phyloP scores from a whole-genome alignment of 306 rosid genomes.

The Trichosanthes truncata region DNA sequence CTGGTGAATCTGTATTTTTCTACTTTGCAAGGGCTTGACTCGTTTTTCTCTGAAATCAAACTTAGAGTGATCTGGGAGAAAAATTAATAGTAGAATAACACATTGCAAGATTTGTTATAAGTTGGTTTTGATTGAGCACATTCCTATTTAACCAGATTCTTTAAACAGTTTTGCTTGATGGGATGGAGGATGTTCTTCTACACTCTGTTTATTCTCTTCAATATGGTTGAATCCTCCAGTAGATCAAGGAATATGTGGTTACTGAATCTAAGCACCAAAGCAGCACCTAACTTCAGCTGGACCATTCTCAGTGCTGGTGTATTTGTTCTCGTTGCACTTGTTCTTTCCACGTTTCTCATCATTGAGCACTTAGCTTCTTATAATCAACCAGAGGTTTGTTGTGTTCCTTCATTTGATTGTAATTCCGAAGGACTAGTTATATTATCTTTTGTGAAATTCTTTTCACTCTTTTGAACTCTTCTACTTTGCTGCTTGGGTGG shows the following conservation, averaged over 20 bases:
- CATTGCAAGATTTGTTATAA: neutral
- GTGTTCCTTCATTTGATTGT: slow-evolving; percentile 5
- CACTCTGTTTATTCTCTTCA: slow-evolving; percentile 37
- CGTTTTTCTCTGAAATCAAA: neutral
- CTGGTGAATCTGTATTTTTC: neutral
- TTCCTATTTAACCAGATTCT: slow-evolving; percentile 4
- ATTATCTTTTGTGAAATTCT: neutral
- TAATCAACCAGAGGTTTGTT: slow-evolving; percentile 89
- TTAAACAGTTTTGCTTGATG: slow-evolving; percentile 27
- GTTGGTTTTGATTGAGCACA: slow-evolving; percentile 1
- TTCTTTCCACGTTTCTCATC: slow-evolving; percentile 82
- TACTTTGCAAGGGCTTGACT: neutral
- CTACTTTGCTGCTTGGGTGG: slow-evolving; percentile 1
- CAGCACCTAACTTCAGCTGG: slow-evolving; percentile 55
- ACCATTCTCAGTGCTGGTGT: slow-evolving; percentile 70
- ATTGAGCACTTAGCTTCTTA: slow-evolving; percentile 86
- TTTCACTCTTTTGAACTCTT: neutral
- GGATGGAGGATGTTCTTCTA: slow-evolving; percentile 49
- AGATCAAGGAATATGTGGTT: slow-evolving; percentile 54
- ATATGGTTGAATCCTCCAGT: slow-evolving; percentile 53
- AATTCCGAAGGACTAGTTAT: neutral
- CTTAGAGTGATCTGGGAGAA: neutral
- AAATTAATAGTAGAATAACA: neutral
- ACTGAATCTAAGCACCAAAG: slow-evolving; percentile 33
- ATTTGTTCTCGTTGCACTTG: slow-evolving; percentile 67